Evolutionary conservation across 192 early-diverging fungal species (phyloP), one percentile per base, ranked within the genome.

Genomic region (Backusella liffmaniae): DNA sequence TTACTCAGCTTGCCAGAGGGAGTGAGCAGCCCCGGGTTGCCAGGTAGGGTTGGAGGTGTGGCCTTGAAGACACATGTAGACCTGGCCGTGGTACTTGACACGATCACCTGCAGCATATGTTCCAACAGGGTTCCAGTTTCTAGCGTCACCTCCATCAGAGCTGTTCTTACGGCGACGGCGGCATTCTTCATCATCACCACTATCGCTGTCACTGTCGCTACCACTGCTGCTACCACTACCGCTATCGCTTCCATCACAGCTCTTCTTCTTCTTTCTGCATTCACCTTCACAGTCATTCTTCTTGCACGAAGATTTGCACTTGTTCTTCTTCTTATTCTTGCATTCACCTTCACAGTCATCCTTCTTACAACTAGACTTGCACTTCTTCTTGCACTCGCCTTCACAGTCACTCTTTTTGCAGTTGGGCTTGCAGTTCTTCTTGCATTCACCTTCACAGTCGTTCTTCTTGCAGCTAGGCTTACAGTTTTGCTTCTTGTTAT

Each of bases 41-140:
- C 86, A 87, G 72, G 82, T 84, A 53, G 81, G 76, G 70, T 87
- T 84, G 26, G 78, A 72, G 46, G 73, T 83, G 67, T 84, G 83
- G 4, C 84, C 84, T 72, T 87, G 86, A 41, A 87, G 73, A 70
- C 86, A 87, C 34, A 85, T 34, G 56, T 85, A 87, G 39, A 71
- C 77, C 66, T 76, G 79, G 5, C 83, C 81, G 23, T 85, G 78
- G 67, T 81, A 87, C 46, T 79, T 79, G 70, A 87, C 84, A 70
- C 82, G 81, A 72, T 87, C 86, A 39, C 86, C 86, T 46, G 86
- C 74, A 26, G 80, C 79, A 76, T 87, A 87, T 59, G 49, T 82
- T 51, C 86, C 86, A 49, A 81, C 72, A 7, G 79, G 76, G 30
- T 85, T 76, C 86, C 86, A 87, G 42, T 85, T 77, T 26, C 30